Evolutionary conservation across 805 yeast species (phyloP).

Genomic region (Metschnikowia similis): DNA sequence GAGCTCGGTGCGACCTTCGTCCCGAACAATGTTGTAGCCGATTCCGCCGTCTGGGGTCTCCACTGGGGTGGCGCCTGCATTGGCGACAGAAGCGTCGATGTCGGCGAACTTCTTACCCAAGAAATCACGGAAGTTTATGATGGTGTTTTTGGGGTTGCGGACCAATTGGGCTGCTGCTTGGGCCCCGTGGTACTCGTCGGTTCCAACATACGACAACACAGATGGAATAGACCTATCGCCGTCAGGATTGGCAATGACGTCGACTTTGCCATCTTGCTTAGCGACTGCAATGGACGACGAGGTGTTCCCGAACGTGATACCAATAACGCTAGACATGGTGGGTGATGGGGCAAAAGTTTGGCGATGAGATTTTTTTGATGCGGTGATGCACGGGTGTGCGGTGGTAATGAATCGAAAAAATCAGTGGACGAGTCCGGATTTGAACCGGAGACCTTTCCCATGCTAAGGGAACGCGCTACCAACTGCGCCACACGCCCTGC

Average conservation of each 20-base stretch:
- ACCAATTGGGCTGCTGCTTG: slow-evolving; percentile 91
- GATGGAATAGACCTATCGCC: slow-evolving; percentile 98
- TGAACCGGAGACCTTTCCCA: slow-evolving; percentile 79
- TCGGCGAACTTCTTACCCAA: slow-evolving; percentile 72
- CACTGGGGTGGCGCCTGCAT: slow-evolving; percentile 55
- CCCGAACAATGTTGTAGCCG: slow-evolving; percentile 58
- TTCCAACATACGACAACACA: slow-evolving; percentile 84
- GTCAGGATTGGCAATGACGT: slow-evolving; percentile 97
- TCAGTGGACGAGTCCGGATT: slow-evolving; percentile 70
- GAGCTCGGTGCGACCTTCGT: slow-evolving; percentile 47
- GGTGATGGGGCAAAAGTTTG: not conserved
- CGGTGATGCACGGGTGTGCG: not conserved
- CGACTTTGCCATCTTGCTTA: slow-evolving; percentile 81
- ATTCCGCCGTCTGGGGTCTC: slow-evolving; percentile 58
- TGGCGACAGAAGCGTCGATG: slow-evolving; percentile 60
- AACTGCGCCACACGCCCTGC: slow-evolving; percentile 79
- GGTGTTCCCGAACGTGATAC: slow-evolving; percentile 95
- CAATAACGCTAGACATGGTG: slow-evolving; percentile 59
- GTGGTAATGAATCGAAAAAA: slow-evolving; percentile 14
- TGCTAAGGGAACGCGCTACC: slow-evolving; percentile 83
- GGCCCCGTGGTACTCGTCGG: slow-evolving; percentile 94
- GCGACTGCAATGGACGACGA: slow-evolving; percentile 92
- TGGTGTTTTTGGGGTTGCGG: slow-evolving; percentile 84
- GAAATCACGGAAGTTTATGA: slow-evolving; percentile 89
- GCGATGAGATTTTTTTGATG: slow-evolving; percentile 1